Evolutionary conservation across 2,329 filamentous ascomycete species (phyloP).

Genomic region (Verticillium nubilum): DNA sequence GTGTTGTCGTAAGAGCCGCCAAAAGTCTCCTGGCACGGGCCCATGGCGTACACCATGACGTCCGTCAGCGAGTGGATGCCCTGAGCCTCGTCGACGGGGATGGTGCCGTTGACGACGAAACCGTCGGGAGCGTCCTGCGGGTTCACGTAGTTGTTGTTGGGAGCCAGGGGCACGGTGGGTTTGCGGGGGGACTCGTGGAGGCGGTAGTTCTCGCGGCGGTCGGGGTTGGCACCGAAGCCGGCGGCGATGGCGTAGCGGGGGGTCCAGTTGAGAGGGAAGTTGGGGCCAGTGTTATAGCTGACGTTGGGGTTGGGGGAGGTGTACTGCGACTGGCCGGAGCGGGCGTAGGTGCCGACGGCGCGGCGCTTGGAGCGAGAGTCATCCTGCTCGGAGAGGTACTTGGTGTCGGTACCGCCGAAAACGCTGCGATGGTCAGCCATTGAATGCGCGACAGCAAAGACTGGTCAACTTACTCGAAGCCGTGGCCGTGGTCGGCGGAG

Average conservation of each 20-base stretch:
- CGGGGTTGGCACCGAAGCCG: conserved; percentile 66
- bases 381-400: conserved; percentile 63
- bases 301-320: conserved; percentile 50
- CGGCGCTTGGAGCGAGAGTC: conserved; percentile 67
- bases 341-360: conserved; percentile 68
- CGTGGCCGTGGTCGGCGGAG: conserved; percentile 84
- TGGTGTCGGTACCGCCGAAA: conserved; percentile 74
- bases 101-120: conserved; percentile 70
- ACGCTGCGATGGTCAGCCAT: conserved; percentile 36
- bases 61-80: conserved; percentile 76
- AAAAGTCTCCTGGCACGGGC: conserved; percentile 74
- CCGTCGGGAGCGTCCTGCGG: conserved; percentile 60
- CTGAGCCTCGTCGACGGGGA: conserved; percentile 56
- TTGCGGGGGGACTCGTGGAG: conserved; percentile 60
- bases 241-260: conserved; percentile 76
- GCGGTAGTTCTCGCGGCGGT: conserved; percentile 70
- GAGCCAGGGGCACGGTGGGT: conserved; percentile 38
- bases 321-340: conserved; percentile 74
- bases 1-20: conserved; percentile 66
- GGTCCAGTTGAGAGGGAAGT: conserved; percentile 82
- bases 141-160: conserved; percentile 56
- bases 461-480: conserved; percentile 57
- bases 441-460: no score
- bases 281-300: conserved; percentile 65
- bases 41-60: conserved; percentile 71